Evolutionary conservation across 148 eudicot species (phyloP), one percentile per base, ranked within the genome.

Genomic region (Chenopodium quinoa): DNA sequence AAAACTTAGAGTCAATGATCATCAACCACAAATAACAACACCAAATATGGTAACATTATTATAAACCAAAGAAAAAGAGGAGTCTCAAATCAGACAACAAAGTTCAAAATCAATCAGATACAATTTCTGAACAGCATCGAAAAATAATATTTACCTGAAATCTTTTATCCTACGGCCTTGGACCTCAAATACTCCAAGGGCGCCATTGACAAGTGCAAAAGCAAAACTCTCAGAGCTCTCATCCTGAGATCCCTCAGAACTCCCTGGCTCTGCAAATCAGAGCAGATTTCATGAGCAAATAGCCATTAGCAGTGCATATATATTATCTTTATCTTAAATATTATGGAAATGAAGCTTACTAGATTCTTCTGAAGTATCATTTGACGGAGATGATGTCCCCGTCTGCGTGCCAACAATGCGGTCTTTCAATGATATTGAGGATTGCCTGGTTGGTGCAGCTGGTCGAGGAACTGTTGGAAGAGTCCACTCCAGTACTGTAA

Each of bases 121-220:
- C 27, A 58, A 74, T 17, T 47, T 58, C 54, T 83, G 80, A 67
- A 7, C 54, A 48, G 46, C 29, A 82, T 40, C 70, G 73, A 62
- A 76, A 74, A 62, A 80, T 50, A 50, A 2, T 50, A 50, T 9
- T 11, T 80, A 96, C 99, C 97, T 94, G 83, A 93, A 96, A 82
- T 96, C 99, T 79, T 93, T 92, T 78, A 96, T 94, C 84, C 98
- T 90, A 82, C 99, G 90, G 54, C 99, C 99, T 46, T 94, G 97
- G 65, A 96, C 99, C 92, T 96, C 99, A 84, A 96, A 96, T 81
- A 96, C 99, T 80, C 99, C 99, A 73, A 96, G 91, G 73, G 99
- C 99, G 64, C 99, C 99, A 87, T 96, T 96, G 76, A 94, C 93
- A 79, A 96, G 83, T 67, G 98, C 99, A 91, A 96, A 96, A 80